These are phyloP conservation scores for Stagonosporopsis chrysanthemi DNA, from an alignment of 2,329 filamentous ascomycete species.

Conservation along the genomic window DNA sequence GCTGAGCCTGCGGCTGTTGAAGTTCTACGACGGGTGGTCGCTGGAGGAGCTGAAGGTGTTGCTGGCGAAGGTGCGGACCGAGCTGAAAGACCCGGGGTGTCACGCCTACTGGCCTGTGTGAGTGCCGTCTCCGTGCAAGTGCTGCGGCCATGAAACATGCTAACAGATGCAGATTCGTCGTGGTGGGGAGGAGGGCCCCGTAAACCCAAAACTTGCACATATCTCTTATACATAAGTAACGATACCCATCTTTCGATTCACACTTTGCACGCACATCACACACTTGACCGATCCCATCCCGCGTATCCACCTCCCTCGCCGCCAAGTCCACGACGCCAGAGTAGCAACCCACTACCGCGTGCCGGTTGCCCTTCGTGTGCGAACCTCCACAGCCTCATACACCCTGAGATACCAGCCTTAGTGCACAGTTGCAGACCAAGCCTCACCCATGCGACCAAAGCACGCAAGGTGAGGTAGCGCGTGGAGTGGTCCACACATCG, in stretches of 20 bases:
- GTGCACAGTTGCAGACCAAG: too few species aligned
- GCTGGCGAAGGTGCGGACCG: slow-evolving; percentile 36
- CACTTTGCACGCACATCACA: neutral
- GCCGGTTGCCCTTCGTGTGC: too few species aligned
- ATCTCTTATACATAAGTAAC: neutral
- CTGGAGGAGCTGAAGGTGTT: slow-evolving; percentile 47
- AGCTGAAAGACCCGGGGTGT: slow-evolving; percentile 38
- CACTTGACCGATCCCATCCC: neutral
- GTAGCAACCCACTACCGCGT: too few species aligned
- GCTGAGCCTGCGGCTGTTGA: slow-evolving; percentile 32
- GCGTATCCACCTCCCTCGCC: neutral
- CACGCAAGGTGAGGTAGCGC: too few species aligned
- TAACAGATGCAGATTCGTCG: slow-evolving; percentile 8
- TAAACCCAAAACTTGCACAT: neutral
- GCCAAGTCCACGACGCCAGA: too few species aligned
- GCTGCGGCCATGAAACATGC: neutral
- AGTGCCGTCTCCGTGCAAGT: slow-evolving; percentile 16
- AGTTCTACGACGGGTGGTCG: slow-evolving; percentile 35
- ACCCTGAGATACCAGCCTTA: too few species aligned
- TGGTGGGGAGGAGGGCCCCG: slow-evolving; percentile 7
- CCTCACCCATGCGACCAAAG: too few species aligned
- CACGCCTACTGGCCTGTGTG: slow-evolving; percentile 43
- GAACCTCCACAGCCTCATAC: too few species aligned
- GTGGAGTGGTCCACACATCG: too few species aligned
- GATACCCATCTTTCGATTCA: neutral